Evolutionary conservation across 2,329 filamentous ascomycete genomes (phyloP), one percentile per base, ranked within the genome.

Genomic region (Phaeosphaeriaceae sp.): DNA sequence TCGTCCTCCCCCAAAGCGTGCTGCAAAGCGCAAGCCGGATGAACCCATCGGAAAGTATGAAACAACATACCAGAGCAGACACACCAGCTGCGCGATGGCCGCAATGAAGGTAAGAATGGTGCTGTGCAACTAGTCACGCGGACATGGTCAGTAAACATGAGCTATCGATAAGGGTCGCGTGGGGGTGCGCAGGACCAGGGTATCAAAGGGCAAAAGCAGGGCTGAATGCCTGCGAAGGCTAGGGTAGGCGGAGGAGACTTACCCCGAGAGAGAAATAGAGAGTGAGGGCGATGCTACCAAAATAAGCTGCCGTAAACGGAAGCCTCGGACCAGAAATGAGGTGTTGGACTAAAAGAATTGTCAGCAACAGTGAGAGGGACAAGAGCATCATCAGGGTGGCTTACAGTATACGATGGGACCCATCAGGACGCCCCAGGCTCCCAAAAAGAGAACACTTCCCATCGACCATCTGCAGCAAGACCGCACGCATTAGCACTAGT

Each of bases 21-120:
- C 92, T 57, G 93, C 93, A 66, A 97, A 87, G 58, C 94, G 89
- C 65, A 99, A 81, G 44, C 95, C 92, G 54, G 89, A 91, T 56
- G 91, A 91, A 42, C 95, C 95, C 93, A 98, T 97, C 24, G 95
- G 95, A 72, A 98, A 98, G 79, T 99, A 99, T 80, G 92, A 96
- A 78, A 98, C 89, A 48, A 97, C 84, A 80, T 98, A 98, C 94
- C 94, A 98, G 48, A 92, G 65, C 63, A 98, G 83, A 62, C 90
- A 91, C 53, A 89, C 88, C 54, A 98, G 84, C 77, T 99, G 95
- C 67, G 93, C 81, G 59, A 97, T 84, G 61, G 92, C 89, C 21
- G 93, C 91, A 63, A 97, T 82, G 54, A 98, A 83, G 17, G 95
- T 98, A 64, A 98, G 86, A 61, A 96, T 80, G 42, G 91, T 93